Evolutionary conservation across 208 protist genomes (phyloP).

Genomic region (Porcisia deanei): DNA sequence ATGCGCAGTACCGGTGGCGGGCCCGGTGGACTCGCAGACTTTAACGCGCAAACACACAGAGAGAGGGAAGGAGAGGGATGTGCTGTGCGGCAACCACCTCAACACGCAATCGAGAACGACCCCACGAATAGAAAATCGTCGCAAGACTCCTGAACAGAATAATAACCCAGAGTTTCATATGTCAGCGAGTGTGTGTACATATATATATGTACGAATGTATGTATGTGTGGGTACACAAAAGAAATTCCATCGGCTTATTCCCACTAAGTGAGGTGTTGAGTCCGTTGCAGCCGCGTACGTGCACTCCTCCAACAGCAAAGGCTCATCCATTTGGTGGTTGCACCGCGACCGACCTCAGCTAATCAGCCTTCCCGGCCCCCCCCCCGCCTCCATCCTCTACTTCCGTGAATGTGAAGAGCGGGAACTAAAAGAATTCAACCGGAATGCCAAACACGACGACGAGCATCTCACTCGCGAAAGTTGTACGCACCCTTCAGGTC

Average conservation of each 20-base stretch:
- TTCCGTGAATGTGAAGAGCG: not conserved
- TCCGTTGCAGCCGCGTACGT: not conserved
- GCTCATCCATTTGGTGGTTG: not conserved
- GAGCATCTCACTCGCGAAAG: conserved; percentile 27
- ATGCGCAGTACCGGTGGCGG: not conserved
- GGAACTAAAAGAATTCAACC: not conserved
- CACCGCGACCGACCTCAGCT: not conserved
- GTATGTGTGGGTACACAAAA: not conserved
- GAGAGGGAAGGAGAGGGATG: not conserved
- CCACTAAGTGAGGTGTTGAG: not conserved
- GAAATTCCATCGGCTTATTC: too few relatives aligned
- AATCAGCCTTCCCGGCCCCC: too few relatives aligned
- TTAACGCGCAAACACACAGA: not conserved
- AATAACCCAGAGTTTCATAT: not conserved
- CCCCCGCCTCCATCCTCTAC: not conserved
- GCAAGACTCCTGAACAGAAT: not conserved
- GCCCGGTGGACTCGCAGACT: not conserved
- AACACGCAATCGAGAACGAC: not conserved
- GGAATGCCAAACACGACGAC: not conserved
- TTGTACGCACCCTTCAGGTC: conserved; percentile 70
- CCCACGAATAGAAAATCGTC: not conserved
- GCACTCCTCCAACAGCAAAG: not conserved
- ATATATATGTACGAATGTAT: not conserved
- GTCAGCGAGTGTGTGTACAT: not conserved
- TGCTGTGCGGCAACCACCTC: not conserved